Conservation (phyloP, 2,329 filamentous ascomycete genomes). For the Diaporthe helianthi region DNA sequence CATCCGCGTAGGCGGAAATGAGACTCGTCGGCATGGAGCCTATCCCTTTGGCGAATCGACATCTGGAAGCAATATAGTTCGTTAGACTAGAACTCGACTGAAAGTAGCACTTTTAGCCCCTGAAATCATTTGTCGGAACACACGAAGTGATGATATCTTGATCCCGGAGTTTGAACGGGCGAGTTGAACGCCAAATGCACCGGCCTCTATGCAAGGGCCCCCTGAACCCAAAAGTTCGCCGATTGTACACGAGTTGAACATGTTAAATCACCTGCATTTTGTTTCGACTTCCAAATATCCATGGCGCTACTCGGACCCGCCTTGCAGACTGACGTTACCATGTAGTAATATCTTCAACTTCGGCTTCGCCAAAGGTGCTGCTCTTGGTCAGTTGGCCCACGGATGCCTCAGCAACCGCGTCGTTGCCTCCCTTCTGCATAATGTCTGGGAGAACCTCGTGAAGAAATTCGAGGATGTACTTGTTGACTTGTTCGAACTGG, state of each 20-base stretch:
- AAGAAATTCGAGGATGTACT: slow-evolving; percentile 83
- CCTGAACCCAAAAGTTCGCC: slow-evolving; percentile 14
- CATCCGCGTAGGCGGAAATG: neutral
- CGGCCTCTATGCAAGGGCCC: slow-evolving; percentile 11
- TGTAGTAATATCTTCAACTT: slow-evolving; percentile 94
- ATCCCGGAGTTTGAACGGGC: slow-evolving; percentile 26
- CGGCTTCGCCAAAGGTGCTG: slow-evolving; percentile 93
- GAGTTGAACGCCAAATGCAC: slow-evolving; percentile 32
- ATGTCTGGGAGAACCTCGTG: slow-evolving; percentile 85
- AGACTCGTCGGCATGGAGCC: neutral
- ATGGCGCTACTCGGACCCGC: neutral
- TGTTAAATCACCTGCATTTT: slow-evolving; percentile 28
- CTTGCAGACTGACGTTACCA: slow-evolving; percentile 64
- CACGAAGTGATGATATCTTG: neutral
- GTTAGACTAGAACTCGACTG: neutral
- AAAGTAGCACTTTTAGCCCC: neutral
- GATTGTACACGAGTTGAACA: slow-evolving; percentile 35
- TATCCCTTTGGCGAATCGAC: neutral
- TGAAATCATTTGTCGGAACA: neutral
- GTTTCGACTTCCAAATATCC: slow-evolving; percentile 1
- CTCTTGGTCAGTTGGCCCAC: slow-evolving; percentile 77
- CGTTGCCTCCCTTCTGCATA: slow-evolving; percentile 69
- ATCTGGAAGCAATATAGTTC: neutral
- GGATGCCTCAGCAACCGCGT: slow-evolving; percentile 52
- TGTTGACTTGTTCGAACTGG: slow-evolving; percentile 97